Base-by-base conservation (phyloP, 495 filamentous ascomycete species). In the Cryomyces minteri region DNA sequence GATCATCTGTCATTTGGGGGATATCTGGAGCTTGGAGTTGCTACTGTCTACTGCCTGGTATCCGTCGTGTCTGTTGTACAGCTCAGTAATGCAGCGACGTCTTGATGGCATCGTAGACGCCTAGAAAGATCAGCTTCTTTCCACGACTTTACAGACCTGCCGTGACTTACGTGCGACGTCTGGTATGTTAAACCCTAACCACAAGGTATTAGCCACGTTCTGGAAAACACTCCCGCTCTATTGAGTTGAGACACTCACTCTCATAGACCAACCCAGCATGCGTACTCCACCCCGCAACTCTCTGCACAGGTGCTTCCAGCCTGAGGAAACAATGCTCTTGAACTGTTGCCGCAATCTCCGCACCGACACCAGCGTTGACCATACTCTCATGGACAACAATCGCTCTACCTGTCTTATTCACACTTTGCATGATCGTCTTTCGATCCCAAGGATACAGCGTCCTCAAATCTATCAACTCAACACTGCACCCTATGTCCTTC, bases 391-490 rank as follows among this genome's bases (percentile, higher is more conserved):
- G 90, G 6, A 96, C 90, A 1, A 98, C 80, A 32, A 98, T 70
- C 32, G 85, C 88, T 43, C 88, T 63, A 0, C 90, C 88, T 6
- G 90, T 98, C 65, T 90, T 95, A 52, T 69, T 68, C 5, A 95
- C 90, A 51, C 88, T 94, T 32, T 80, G 67, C 40, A 92, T 60
- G 3, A 98, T 73, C 0, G 79, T 82, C 54, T 81, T 68, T 54
- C 86, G 79, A 62, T 98, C 90, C 90, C 90, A 98, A 0, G 90
- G 90, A 59, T 93, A 94, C 33, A 98, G 70, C 0, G 88, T 94
- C 37, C 90, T 69, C 39, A 98, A 60, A 61, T 98, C 90, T 42
- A 98, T 87, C 40, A 98, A 66, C 67, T 98, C 92, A 32, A 86
- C 72, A 25, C 69, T 78, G 10, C 92, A 72, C 10, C 79, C 84